A percentile compares a stretch with the other conserved stretches of the same genome.
These are phyloP conservation scores for Aspergillus sergii DNA, from an alignment of 2,329 filamentous ascomycete genomes.

Conservation along the genomic window DNA sequence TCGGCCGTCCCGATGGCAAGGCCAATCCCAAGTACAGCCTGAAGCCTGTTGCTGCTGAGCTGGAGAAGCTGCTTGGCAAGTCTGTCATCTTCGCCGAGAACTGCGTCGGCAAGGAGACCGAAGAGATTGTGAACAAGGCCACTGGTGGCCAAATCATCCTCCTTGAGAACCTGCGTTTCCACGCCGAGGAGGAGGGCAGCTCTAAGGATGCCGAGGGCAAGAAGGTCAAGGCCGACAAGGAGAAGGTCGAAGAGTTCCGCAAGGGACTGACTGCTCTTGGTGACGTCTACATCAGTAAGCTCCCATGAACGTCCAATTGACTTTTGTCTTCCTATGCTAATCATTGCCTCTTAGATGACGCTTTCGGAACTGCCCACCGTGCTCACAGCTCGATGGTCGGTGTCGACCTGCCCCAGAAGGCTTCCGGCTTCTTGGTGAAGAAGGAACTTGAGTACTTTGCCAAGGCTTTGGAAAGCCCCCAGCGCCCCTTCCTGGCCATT, in stretches of 20 bases:
- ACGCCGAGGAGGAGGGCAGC: slow-evolving; percentile 96
- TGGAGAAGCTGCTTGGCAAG: slow-evolving; percentile 86
- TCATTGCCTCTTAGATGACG: slow-evolving; percentile 71
- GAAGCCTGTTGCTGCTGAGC: slow-evolving; percentile 85
- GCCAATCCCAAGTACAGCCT: slow-evolving; percentile 91
- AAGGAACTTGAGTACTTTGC: slow-evolving; percentile 99
- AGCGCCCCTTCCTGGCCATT: slow-evolving; percentile 97
- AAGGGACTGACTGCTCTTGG: slow-evolving; percentile 92
- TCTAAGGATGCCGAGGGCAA: slow-evolving; percentile 91
- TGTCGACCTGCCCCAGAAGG: slow-evolving; percentile 92
- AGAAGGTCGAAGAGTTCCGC: slow-evolving; percentile 87
- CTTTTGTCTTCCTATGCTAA: background rate
- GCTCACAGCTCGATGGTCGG: slow-evolving; percentile 99
- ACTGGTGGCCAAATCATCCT: slow-evolving; percentile 81
- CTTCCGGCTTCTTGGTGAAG: slow-evolving; percentile 98
- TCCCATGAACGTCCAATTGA: background rate
- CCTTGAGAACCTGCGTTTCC: slow-evolving; percentile 97
- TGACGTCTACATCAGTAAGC: slow-evolving; percentile 92
- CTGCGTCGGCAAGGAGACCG: slow-evolving; percentile 85
- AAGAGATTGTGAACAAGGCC: slow-evolving; percentile 84
- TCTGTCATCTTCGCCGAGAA: slow-evolving; percentile 86
- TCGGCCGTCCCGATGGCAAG: slow-evolving; percentile 91
- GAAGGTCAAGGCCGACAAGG: slow-evolving; percentile 97
- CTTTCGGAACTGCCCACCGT: slow-evolving; percentile 97
- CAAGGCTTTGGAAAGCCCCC: slow-evolving; percentile 87